phyloP scores from a whole-genome alignment of 2,329 filamentous ascomycete species.

The Pseudocercospora fijiensis region DNA sequence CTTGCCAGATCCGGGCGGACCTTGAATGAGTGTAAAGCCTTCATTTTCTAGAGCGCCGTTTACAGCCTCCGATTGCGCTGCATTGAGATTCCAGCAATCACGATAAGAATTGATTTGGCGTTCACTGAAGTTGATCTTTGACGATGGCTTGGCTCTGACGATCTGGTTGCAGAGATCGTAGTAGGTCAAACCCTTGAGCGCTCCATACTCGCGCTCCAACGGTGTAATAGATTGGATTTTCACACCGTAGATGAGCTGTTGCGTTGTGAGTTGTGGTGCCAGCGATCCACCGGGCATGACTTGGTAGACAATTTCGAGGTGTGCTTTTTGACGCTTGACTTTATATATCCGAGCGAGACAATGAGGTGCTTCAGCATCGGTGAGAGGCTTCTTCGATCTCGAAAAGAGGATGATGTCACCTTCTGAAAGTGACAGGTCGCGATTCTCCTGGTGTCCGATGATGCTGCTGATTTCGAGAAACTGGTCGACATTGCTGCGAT shows the following conservation, averaged over 20 bases:
- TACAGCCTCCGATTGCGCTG: constrained; percentile 86
- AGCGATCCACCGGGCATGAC: constrained; percentile 58
- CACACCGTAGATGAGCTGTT: constrained; percentile 67
- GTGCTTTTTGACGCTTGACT: constrained; percentile 75
- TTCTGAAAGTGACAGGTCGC: constrained; percentile 71
- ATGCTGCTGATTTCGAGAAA: constrained; percentile 89
- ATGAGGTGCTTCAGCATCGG: constrained; percentile 65
- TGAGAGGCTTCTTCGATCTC: constrained; percentile 67
- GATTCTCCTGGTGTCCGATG: constrained; percentile 68
- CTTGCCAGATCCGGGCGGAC: constrained; percentile 85
- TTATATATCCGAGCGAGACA: constrained; percentile 83
- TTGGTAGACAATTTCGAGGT: constrained; percentile 81
- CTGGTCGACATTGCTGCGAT: constrained; percentile 84
- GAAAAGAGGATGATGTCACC: constrained; percentile 89
- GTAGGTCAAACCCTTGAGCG: constrained; percentile 84
- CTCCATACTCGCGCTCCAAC: constrained; percentile 91
- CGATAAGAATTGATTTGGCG: constrained; percentile 68
- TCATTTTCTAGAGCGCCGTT: constrained; percentile 92
- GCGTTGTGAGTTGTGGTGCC: constrained; percentile 58
- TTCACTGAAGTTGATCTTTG: constrained; percentile 76
- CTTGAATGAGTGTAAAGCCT: constrained; percentile 94
- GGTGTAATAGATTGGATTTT: constrained; percentile 93
- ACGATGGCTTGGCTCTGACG: constrained; percentile 82
- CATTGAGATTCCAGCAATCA: constrained; percentile 79
- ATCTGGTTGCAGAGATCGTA: constrained; percentile 96